Conservation (phyloP, 306 rosid genomes). For the Quercus aquifolioides region DNA sequence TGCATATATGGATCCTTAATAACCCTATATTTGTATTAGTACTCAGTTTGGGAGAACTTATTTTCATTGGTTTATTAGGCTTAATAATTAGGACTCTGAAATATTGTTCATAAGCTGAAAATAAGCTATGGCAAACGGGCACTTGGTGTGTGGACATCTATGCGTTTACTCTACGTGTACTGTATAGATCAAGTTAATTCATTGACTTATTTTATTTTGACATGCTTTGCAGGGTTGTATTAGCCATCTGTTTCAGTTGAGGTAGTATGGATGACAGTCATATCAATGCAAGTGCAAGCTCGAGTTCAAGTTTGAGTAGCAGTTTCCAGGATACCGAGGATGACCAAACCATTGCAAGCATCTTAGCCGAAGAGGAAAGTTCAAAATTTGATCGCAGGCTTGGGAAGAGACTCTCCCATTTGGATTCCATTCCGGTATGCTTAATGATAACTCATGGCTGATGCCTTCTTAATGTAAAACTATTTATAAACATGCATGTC, state of each 20-base stretch:
- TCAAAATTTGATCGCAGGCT: constrained; percentile 43
- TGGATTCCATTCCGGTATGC: constrained; percentile 87
- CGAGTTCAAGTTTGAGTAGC: constrained; percentile 86
- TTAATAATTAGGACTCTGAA: no score
- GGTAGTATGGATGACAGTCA: constrained; percentile 56
- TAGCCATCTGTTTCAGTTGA: constrained; percentile 9
- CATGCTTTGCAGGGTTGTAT: constrained; percentile 17
- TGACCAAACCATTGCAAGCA: constrained; percentile 78
- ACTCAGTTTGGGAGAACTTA: no score
- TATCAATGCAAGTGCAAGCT: constrained; percentile 77
- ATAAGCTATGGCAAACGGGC: no score
- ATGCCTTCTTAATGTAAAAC: not conserved
- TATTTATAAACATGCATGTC: not conserved
- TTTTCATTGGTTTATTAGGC: no score
- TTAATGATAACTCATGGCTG: not conserved
- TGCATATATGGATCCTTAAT: not conserved
- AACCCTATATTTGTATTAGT: not conserved
- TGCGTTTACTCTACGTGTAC: not conserved
- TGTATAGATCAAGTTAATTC: not conserved
- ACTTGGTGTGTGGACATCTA: no score
- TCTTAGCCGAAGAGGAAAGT: constrained; percentile 66
- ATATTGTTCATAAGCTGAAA: no score
- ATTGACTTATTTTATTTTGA: not conserved
- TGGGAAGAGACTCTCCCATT: constrained; percentile 87
- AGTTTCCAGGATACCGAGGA: constrained; percentile 81